A percentile compares a stretch with the other conserved stretches of the same genome.
phyloP scores from a whole-genome alignment of 2,329 filamentous ascomycete genomes.

The Pyrenophora teres region DNA sequence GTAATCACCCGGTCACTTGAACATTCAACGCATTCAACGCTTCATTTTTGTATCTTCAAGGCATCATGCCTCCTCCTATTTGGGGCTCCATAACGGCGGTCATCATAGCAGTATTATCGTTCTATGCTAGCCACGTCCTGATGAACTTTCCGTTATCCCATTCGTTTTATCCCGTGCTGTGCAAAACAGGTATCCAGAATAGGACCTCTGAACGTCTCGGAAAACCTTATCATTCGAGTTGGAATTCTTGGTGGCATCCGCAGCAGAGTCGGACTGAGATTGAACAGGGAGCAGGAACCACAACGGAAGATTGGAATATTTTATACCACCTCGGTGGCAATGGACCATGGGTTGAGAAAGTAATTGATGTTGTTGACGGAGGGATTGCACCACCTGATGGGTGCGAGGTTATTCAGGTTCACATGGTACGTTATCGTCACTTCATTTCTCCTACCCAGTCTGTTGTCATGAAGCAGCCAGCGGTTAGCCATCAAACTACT shows the following conservation, averaged over 20 bases:
- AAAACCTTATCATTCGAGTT: slow-evolving; percentile 42
- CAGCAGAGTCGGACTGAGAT: slow-evolving; percentile 20
- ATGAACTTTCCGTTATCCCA: neutral
- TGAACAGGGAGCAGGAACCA: slow-evolving; percentile 32
- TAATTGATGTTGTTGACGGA: slow-evolving; percentile 47
- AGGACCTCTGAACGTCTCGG: slow-evolving; percentile 19
- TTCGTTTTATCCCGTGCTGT: slow-evolving; percentile 7
- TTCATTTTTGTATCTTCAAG: neutral
- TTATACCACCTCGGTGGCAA: slow-evolving; percentile 60
- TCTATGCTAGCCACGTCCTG: neutral
- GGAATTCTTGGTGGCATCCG: slow-evolving; percentile 45
- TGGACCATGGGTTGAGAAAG: slow-evolving; percentile 60
- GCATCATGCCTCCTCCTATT: slow-evolving; percentile 4
- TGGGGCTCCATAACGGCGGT: neutral
- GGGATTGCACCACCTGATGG: slow-evolving; percentile 53
- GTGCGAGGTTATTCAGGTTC: slow-evolving; percentile 61
- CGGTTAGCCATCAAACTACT: neutral
- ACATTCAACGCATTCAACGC: no score
- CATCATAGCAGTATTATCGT: slow-evolving; percentile 8
- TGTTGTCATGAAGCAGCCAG: neutral
- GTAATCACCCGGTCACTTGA: neutral
- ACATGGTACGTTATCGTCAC: slow-evolving; percentile 53
- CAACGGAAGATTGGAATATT: slow-evolving; percentile 53
- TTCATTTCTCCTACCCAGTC: no score
- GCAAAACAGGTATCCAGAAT: neutral